Evolutionary conservation across 2,329 filamentous ascomycete species (phyloP).

Genomic region (Pochonia chlamydosporia): DNA sequence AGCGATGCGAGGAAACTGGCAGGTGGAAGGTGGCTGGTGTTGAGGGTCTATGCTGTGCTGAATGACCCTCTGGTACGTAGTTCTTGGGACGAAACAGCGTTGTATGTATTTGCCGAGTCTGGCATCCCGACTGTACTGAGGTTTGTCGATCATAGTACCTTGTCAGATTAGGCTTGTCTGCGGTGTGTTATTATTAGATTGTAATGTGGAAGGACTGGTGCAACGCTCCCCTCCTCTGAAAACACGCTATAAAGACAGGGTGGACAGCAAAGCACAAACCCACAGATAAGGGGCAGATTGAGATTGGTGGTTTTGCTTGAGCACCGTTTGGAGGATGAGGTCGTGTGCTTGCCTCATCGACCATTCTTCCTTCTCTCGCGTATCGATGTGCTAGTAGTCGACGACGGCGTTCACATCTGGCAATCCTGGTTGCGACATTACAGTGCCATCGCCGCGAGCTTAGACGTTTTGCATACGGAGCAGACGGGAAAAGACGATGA

Average conservation of each 20-base stretch:
- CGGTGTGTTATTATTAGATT: slow-evolving; percentile 3
- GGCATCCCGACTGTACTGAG: not conserved
- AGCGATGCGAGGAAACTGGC: not conserved
- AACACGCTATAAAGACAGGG: not conserved
- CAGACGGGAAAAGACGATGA: no score
- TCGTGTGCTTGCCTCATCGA: not conserved
- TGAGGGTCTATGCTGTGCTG: not conserved
- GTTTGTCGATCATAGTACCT: not conserved
- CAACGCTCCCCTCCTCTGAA: slow-evolving; percentile 1
- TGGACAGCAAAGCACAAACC: not conserved
- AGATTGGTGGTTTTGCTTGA: not conserved
- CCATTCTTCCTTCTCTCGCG: not conserved
- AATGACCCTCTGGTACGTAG: no score
- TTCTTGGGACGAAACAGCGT: not conserved
- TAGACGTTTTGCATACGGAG: no score
- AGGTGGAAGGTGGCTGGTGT: not conserved
- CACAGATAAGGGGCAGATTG: not conserved
- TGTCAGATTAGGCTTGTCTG: not conserved
- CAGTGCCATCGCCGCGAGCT: not conserved
- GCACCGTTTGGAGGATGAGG: not conserved
- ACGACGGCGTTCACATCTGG: no score
- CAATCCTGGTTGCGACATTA: no score
- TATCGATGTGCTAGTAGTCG: no score
- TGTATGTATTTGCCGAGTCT: not conserved
- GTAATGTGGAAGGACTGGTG: not conserved